Evolutionary conservation across 257 asterid genomes (phyloP), one percentile per base, ranked within the genome.

Genomic region (Thymus quinquecostatus): DNA sequence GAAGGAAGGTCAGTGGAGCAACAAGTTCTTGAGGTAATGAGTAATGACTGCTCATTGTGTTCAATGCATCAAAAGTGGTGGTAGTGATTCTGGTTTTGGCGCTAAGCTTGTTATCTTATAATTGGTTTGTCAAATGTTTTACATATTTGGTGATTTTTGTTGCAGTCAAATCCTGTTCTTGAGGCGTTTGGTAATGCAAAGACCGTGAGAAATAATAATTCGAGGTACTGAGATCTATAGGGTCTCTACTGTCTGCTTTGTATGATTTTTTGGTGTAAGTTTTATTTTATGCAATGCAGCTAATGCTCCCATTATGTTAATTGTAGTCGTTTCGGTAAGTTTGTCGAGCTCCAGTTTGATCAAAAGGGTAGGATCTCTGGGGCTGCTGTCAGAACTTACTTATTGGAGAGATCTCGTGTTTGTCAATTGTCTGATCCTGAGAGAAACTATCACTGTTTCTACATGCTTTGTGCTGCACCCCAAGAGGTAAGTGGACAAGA

Each of bases 111-210:
- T 63, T 41, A 12, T 48, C 64, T 40, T 49, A 72, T 47, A 11
- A 69, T 21, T 6, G 49, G 41, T 44, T 44, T n/a, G 5, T 64
- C 69, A 28, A 61, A 33, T 56, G 2, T 75, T 30, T 60, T 21
- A 60, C 28, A 43, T 69, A 61, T 58, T 55, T 61, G 75, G 21
- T 66, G 69, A 75, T 71, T 49, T 72, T 70, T 75, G 69, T 79
- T 77, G 75, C 93, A 95, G 99, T 95, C 99, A 66, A 95, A 95
- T 78, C 99, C 99, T 59, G 99, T 95, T 73, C 91, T 95, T 74
- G 99, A 95, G 81, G 99, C 99, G 61, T 95, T 95, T 83, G 99
- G 99, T 68, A 95, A 95, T 80, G 99, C 99, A 50, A 95, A 95
- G 83, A 95, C 99, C 4, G 97, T 95, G 75, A 87, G 99, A 82